These are phyloP conservation scores for Aureobasidium sp. DNA, from an alignment of 2,329 filamentous ascomycete genomes.

Conservation along the genomic window DNA sequence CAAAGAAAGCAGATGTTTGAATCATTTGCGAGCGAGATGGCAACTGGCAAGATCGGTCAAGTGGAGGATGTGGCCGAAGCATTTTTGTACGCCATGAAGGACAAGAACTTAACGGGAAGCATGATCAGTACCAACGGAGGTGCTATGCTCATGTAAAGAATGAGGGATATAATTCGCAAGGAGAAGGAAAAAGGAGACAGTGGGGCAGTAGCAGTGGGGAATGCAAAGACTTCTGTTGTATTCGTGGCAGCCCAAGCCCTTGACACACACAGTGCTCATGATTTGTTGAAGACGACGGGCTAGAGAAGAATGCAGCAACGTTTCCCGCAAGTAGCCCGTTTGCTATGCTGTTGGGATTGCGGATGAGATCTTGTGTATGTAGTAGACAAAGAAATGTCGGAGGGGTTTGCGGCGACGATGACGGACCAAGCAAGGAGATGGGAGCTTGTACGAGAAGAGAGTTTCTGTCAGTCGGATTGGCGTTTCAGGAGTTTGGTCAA, in stretches of 20 bases:
- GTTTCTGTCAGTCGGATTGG: not conserved
- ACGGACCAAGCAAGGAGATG: conserved; percentile 1
- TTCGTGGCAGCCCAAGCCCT: conserved; percentile 1
- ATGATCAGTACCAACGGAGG: conserved; percentile 39
- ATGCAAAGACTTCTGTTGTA: not conserved
- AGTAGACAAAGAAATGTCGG: not conserved
- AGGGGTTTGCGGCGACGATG: not conserved
- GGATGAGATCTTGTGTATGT: not conserved
- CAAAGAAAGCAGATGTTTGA: conserved; percentile 22
- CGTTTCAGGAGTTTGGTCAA: conserved; percentile 10
- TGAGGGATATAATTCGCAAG: not conserved
- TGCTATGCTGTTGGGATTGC: not conserved
- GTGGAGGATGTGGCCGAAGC: conserved; percentile 39
- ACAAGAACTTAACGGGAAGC: conserved; percentile 38
- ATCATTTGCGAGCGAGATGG: conserved; percentile 23
- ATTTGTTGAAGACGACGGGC: not conserved
- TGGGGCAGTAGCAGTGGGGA: conserved; percentile 7
- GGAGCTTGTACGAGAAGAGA: not conserved
- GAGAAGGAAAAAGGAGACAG: not conserved
- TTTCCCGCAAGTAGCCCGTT: not conserved
- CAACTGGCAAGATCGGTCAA: conserved; percentile 29
- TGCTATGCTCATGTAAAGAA: conserved; percentile 18
- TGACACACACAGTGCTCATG: not conserved
- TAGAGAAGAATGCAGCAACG: not conserved
- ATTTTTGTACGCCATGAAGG: conserved; percentile 42